Conservation (phyloP, 2,329 filamentous ascomycete genomes). For the Dryadomyces sulphureus region DNA sequence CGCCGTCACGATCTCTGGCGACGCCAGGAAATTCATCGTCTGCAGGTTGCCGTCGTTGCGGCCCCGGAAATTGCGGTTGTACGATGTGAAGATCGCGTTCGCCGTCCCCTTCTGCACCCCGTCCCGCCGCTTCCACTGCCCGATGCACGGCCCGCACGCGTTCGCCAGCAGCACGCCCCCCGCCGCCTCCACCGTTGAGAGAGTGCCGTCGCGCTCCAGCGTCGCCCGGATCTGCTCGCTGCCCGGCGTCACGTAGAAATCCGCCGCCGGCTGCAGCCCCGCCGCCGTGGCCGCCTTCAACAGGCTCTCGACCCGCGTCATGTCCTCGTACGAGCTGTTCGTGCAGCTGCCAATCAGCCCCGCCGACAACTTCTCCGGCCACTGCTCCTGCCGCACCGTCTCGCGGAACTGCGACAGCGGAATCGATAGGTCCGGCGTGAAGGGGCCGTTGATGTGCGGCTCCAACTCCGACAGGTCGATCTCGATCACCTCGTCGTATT, state of each 20-base stretch:
- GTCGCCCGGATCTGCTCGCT: conserved; percentile 95
- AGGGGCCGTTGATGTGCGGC: conserved; percentile 93
- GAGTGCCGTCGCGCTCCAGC: conserved; percentile 77
- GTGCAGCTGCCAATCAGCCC: conserved; percentile 96
- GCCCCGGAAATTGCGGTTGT: conserved; percentile 96
- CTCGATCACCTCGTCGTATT: conserved; percentile 82
- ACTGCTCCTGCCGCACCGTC: conserved; percentile 67
- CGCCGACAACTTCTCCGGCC: conserved; percentile 83
- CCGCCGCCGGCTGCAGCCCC: conserved; percentile 76
- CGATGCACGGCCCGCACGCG: conserved; percentile 84
- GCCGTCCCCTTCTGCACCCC: conserved; percentile 67
- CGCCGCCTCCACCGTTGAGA: conserved; percentile 91
- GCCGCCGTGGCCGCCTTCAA: conserved; percentile 82
- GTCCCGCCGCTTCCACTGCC: conserved; percentile 89
- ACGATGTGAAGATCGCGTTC: conserved; percentile 93
- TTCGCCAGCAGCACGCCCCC: conserved; percentile 91
- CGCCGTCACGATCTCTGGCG: conserved; percentile 89
- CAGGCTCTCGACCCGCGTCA: conserved; percentile 87
- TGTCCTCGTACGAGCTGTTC: conserved; percentile 97
- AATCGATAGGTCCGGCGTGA: conserved; percentile 89
- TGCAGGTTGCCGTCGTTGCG: conserved; percentile 93
- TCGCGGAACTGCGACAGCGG: conserved; percentile 83
- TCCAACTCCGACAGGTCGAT: conserved; percentile 85
- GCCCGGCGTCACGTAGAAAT: conserved; percentile 93
- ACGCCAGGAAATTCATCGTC: conserved; percentile 98